Conservation (phyloP, 106 monocot genomes). For the Amphibolis antarctica region DNA sequence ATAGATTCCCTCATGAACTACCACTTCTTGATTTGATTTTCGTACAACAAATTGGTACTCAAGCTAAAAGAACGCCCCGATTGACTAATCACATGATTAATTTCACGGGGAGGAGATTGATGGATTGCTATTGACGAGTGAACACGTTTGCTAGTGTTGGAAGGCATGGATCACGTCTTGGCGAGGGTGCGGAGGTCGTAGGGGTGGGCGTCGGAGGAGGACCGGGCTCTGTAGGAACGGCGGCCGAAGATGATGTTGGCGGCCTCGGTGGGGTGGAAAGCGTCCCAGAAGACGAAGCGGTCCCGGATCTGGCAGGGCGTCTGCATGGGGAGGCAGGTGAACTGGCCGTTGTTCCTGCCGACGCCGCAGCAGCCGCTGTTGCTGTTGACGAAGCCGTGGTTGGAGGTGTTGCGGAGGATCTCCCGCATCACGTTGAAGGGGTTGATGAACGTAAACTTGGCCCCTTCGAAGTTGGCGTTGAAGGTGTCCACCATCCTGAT, state of each 20-base stretch:
- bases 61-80: too few relatives aligned
- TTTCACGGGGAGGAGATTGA: too few relatives aligned
- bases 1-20: too few relatives aligned
- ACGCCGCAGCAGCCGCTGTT: constrained; percentile 88
- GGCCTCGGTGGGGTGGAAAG: constrained; percentile 80
- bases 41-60: too few relatives aligned
- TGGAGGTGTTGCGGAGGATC: too few relatives aligned
- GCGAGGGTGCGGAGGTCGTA: constrained; percentile 59
- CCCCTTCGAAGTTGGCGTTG: constrained; percentile 49
- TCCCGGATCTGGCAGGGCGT: constrained; percentile 54
- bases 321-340: constrained; percentile 75
- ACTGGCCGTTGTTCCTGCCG: constrained; percentile 86
- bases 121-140: too few relatives aligned
- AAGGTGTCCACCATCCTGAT: constrained; percentile 39
- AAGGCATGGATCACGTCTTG: constrained; percentile 39
- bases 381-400: constrained; percentile 52
- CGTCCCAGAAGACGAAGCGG: constrained; percentile 78
- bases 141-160: too few relatives aligned
- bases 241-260: constrained; percentile 51
- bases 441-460: constrained; percentile 87
- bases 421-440: constrained; percentile 47
- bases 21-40: too few relatives aligned
- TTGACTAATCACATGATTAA: too few relatives aligned
- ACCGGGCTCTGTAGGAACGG: constrained; percentile 50
- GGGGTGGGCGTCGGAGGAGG: constrained; percentile 43